These are phyloP conservation scores for Arachis hypogaea DNA, from an alignment of 306 rosid species.

Conservation along the genomic window DNA sequence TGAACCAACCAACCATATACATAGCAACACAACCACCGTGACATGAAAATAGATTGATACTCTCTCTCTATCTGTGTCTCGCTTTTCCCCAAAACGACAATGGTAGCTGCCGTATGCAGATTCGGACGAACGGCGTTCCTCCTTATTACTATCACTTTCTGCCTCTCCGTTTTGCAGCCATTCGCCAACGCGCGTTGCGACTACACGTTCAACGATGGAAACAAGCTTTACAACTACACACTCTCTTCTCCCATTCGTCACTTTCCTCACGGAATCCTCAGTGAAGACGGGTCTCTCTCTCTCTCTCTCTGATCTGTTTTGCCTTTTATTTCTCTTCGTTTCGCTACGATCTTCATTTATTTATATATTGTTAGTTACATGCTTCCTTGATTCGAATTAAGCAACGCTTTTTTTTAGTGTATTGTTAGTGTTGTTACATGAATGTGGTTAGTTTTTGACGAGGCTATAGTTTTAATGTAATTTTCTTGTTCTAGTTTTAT, in stretches of 20 bases:
- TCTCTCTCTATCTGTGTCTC: background rate
- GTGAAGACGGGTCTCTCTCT: conserved; percentile 87
- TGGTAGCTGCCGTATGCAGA: conserved; percentile 33
- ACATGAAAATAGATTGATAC: background rate
- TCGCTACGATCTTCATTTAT: background rate
- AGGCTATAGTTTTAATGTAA: conserved; percentile 26
- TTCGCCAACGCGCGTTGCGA: conserved; percentile 52
- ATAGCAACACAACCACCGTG: background rate
- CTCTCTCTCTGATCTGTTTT: conserved; percentile 37
- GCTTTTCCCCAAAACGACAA: conserved; percentile 38
- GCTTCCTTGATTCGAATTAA: conserved; percentile 15
- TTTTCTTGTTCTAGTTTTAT: background rate
- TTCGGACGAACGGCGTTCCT: conserved; percentile 22
- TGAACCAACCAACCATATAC: background rate
- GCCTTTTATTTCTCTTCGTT: conserved; percentile 6
- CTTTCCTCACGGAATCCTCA: conserved; percentile 86
- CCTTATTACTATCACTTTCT: conserved; percentile 38
- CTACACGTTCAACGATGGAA: conserved; percentile 47
- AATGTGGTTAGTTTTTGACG: conserved; percentile 9
- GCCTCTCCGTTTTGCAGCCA: conserved; percentile 45
- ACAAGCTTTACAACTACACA: conserved; percentile 71
- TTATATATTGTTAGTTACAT: background rate
- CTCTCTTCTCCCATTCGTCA: conserved; percentile 68
- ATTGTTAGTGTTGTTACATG: background rate
- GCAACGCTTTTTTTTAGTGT: conserved; percentile 6